Base-by-base conservation (phyloP, 257 asterid species). In the Solanum lignicaule region DNA sequence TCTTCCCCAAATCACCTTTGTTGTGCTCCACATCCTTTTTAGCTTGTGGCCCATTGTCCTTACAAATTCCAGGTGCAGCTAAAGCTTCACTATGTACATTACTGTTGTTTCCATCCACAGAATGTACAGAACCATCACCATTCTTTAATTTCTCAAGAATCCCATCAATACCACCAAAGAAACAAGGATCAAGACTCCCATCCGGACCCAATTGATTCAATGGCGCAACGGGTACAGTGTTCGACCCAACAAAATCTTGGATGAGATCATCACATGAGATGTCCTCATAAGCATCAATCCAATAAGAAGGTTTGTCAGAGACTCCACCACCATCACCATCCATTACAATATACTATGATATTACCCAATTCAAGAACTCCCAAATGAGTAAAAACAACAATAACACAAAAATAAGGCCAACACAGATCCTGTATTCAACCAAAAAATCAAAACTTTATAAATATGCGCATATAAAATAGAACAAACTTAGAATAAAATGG, bases 241-340 rank as follows among this genome's bases (percentile, higher is more conserved):
- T 73, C 46, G 94, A 78, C 82, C 87, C 96, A 81, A 89, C 91
- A 89, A 92, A 93, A 87, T 92, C 87, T 55, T 78, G 88, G 9
- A 91, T 87, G 20, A 89, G 92, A 86, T 95, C 98, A 71, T 93
- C 95, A 87, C 96, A 92, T 0, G 94, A 93, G 5, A 93, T 92
- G 79, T 96, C 99, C 94, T 95, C 99, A 27, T 95, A 93, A 9
- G 98, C 96, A 89, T 97, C 98, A 27, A 97, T 87, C 99, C 99
- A 97, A 88, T 94, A 97, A 27, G 98, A 95, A 48, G 96, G 90
- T 83, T 92, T 94, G 41, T 86, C 92, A 75, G 73, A 86, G 82
- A 52, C 93, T 81, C 91, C 83, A 93, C 83, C 92, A 90, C 89
- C 89, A 88, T 90, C 93, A 88, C 88, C 96, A 46, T 92, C 98